These are phyloP conservation scores for Cladosporium colombiae DNA, from an alignment of 2,329 filamentous ascomycete species.

Conservation along the genomic window DNA sequence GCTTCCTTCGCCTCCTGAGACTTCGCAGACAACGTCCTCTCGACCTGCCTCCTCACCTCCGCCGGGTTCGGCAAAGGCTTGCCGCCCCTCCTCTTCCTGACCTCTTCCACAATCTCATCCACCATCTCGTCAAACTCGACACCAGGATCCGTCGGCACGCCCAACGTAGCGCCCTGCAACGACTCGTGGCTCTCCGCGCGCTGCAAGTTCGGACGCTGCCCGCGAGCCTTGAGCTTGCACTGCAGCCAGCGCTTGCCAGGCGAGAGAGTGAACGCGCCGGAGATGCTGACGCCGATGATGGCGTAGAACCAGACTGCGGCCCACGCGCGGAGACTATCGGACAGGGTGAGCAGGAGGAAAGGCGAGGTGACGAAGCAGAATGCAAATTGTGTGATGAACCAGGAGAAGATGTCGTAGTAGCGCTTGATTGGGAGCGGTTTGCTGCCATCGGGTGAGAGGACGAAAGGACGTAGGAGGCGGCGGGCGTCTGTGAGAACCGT, in stretches of 20 bases:
- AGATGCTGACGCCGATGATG: constrained; percentile 64
- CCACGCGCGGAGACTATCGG: constrained; percentile 74
- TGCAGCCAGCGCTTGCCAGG: constrained; percentile 63
- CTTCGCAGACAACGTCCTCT: constrained; percentile 43
- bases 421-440: constrained; percentile 70
- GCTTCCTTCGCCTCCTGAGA: constrained; percentile 1
- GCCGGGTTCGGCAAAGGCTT: constrained; percentile 47
- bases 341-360: constrained; percentile 78
- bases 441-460: constrained; percentile 75
- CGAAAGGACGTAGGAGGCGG: constrained; percentile 87
- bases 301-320: constrained; percentile 85
- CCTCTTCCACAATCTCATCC: constrained; percentile 70
- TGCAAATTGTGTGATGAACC: constrained; percentile 73
- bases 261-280: constrained; percentile 76
- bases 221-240: constrained; percentile 41
- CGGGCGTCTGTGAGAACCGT: constrained; percentile 69
- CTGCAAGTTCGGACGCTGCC: constrained; percentile 31
- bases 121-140: constrained; percentile 77
- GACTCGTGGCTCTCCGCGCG: constrained; percentile 38
- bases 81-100: constrained; percentile 58
- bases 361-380: constrained; percentile 83
- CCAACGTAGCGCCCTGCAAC: constrained; percentile 60
- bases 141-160: constrained; percentile 75
- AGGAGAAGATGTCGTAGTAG: constrained; percentile 82
- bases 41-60: constrained; percentile 56